Evolutionary conservation across 2,329 filamentous ascomycete genomes (phyloP), one percentile per base, ranked within the genome.

Genomic region (Epichloe typhina): DNA sequence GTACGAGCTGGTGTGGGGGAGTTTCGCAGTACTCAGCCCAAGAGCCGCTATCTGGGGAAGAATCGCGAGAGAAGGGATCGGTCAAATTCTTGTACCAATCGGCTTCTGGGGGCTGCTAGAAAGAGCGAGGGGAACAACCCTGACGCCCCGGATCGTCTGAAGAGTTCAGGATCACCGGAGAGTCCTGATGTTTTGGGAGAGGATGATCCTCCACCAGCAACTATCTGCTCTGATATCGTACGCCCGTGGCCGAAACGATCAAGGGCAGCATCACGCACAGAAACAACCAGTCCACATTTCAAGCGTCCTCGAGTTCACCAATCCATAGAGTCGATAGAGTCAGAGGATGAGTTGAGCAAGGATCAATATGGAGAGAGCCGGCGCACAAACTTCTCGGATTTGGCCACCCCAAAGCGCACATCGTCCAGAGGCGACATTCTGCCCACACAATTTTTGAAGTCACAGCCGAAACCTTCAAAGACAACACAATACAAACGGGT

Each of bases 281-380:
- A 55, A 35, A 33, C 31, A 8, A 38, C n/a, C 5, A 52, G 49
- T 11, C 53, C 55, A n/a, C 52, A 49, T 38, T 31, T 56, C 46
- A 62, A 61, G 41, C 53, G 52, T 6, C 40, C 46, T 1, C 55
- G 50, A 43, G n/a, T 41, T 26, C 35, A 39, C 9, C 45, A 44
- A 31, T 38, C n/a, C 13, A 40, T 37, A 11, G 55, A 60, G 23
- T 44, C 53, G 2, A 54, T 57, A 17, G 54, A 60, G 2, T 64
- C 59, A 2, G 64, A 64, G 31, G 65, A 68, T 47, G 64, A 68
- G 52, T 56, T 68, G 12, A 55, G 49, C 31, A 49, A 31, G 46
- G 15, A 15, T n/a, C 9, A 33, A 15, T 17, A 43, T 33, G 12
- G 57, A 57, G 33, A 56, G 48, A 17, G 55, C 50, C 42, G 57